Percentiles rank a stretch among this genome's conserved stretches.
These are phyloP conservation scores for Talaromyces piceae DNA, from an alignment of 2,329 filamentous ascomycete genomes.

Conservation along the genomic window DNA sequence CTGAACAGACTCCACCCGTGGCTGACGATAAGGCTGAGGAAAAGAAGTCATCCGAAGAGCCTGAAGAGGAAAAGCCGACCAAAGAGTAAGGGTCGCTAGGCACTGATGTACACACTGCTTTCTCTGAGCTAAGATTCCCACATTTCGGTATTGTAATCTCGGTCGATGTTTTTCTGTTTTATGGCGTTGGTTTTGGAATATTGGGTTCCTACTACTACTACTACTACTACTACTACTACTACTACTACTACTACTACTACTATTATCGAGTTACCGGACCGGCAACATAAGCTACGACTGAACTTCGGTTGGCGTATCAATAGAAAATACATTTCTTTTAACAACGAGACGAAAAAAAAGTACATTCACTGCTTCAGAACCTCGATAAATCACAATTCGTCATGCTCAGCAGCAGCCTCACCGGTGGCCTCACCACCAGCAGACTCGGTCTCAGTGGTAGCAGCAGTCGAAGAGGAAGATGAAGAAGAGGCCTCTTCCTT, in stretches of 20 bases:
- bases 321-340: conserved; percentile 1
- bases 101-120: background rate
- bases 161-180: too few species aligned
- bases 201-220: background rate
- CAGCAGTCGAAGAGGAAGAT: conserved; percentile 13
- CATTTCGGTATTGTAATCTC: too few species aligned
- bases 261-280: background rate
- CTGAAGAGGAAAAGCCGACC: background rate
- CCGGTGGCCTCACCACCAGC: conserved; percentile 12
- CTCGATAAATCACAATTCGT: conserved; percentile 33
- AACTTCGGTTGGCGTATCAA: too few species aligned
- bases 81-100: background rate
- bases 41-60: background rate
- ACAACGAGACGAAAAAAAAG: too few species aligned
- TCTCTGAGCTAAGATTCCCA: conserved; percentile 1
- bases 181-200: background rate
- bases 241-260: too few species aligned
- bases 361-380: too few species aligned
- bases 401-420: conserved; percentile 21
- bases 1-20: too few species aligned
- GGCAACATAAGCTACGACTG: too few species aligned
- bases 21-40: too few species aligned
- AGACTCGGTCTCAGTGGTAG: conserved; percentile 19
- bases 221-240: too few species aligned
- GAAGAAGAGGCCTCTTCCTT: conserved; percentile 32